Base-by-base conservation (phyloP, 352 stramenopile species). In the Phytopythium delawarense region DNA sequence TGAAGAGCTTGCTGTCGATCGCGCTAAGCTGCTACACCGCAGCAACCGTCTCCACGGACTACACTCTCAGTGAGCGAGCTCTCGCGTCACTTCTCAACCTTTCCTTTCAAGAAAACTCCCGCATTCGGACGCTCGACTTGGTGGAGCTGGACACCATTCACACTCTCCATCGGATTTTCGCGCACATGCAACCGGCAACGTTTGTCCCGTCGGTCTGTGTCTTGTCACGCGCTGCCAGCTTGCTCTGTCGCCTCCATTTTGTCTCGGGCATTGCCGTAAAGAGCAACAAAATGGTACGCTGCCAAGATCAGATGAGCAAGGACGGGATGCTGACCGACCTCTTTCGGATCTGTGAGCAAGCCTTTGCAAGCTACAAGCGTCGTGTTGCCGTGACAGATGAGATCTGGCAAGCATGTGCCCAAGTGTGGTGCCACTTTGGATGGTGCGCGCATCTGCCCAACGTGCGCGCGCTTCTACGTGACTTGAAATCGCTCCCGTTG, bases 391-490 rank as follows among this genome's bases (percentile, higher is more conserved):
- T 76, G 54, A 54, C 68, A 9, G 30, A 61, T 5, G 74, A 81
- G 13, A 30, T 78, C 1, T 89, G 75, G 81, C 84, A 92, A 21
- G 61, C 85, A 5, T 79, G 74, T 52, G 75, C 81, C 0, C 84
- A 92, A 56, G 74, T 92, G 32, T 89, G 80, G 70, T 91, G 80
- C 42, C 81, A 93, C 57, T 62, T 93, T 9, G 84, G 80, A 23
- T 93, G 81, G 81, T 80, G 71, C 16, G 54, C 76, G 4, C 50
- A 76, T 45, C 16, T 78, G 34, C 9, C 53, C 5, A 64, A 42
- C 16, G 69, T 81, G 18, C 70, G 70, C 20, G 44, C 35, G 16
- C 86, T 80, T 56, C 58, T 91, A 16, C 69, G 67, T 4, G 65
- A 79, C 16, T 68, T 74, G 40, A 60, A 72, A 1, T 65, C 69